Base-by-base conservation (phyloP, 1,284 basidiomycete genomes). In the Butyriboletus appendiculatus region DNA sequence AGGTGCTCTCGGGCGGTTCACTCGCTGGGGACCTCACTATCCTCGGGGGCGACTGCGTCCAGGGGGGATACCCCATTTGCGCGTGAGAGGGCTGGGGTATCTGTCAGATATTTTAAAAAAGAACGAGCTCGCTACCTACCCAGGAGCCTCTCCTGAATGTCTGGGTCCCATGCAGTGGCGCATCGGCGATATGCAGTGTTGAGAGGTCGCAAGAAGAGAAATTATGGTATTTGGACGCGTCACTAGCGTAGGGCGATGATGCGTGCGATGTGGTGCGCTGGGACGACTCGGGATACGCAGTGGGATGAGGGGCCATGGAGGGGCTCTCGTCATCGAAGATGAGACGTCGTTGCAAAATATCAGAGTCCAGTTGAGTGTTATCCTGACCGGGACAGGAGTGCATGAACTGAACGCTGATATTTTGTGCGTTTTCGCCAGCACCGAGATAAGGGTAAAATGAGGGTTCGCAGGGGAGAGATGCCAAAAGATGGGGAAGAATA, bases 361-460 rank as follows among this genome's bases (percentile, higher is more conserved):
- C 65, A 58, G 61, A 44, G 56, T 69, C 59, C 63, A 59, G 61
- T 66, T 57, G 67, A 40, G 59, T 45, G 45, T 47, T 30, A 48
- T 61, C 66, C 58, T 58, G 67, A 52, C 45, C 35, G 15, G 57
- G 39, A 45, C 65, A 68, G 55, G 63, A 56, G 39, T 53, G 53
- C 67, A 63, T 54, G 62, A 71, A 70, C 61, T 71, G 69, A 43
- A 65, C 57, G 32, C 65, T 70, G 56, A 69, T 63, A 71, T 61
- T 69, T 56, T 65, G 63, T 33, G 57, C 28, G 47, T 53, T 52
- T 28, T 50, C 59, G 45, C 42, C 47, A 5, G 45, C 11, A 15
- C 33, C 14, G 28, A 65, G 57, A 58, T 67, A 71, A 56, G 56
- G 48, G n/a, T 54, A 57, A 35, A 45, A 56, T 1, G 45, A 35